phyloP scores from a whole-genome alignment of 768 basidiomycete species.

The Amanita rubescens region DNA sequence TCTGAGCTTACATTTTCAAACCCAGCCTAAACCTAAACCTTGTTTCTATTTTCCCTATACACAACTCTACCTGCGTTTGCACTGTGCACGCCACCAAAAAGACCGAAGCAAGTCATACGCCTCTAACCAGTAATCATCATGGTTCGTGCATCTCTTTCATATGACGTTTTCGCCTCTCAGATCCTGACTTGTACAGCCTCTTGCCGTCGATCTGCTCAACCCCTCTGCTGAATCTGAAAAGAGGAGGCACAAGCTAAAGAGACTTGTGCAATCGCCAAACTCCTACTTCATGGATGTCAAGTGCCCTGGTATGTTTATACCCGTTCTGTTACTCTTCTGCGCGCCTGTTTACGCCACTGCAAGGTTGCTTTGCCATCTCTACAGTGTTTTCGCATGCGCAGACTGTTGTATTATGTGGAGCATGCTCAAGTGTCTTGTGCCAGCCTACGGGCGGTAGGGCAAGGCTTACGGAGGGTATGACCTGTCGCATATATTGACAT shows the following conservation, averaged over 20 bases:
- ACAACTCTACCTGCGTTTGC: conserved; percentile 30
- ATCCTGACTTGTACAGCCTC: conserved; percentile 48
- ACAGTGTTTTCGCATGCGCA: conserved; percentile 99
- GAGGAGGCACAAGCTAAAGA: conserved; percentile 97
- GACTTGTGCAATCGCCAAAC: conserved; percentile 96
- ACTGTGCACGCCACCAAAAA: conserved; percentile 23
- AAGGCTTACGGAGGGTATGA: conserved; percentile 92
- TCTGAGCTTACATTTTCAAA: conserved; percentile 19
- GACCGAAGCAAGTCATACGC: conserved; percentile 16
- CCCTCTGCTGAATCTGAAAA: conserved; percentile 81
- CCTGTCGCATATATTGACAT: conserved; percentile 3
- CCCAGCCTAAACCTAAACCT: conserved; percentile 32
- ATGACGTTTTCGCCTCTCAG: not conserved
- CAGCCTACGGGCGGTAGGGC: conserved; percentile 99
- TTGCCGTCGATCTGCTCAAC: conserved; percentile 97
- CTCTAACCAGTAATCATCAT: conserved; percentile 27
- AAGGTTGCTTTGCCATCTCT: conserved; percentile 91
- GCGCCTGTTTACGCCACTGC: conserved; percentile 12
- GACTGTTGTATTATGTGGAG: conserved; percentile 90
- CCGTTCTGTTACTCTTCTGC: not conserved
- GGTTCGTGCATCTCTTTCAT: conserved; percentile 19
- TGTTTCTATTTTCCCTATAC: conserved; percentile 23
- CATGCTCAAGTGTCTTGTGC: conserved; percentile 92
- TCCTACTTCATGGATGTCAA: conserved; percentile 99
- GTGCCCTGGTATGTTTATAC: conserved; percentile 70